Conservation (phyloP, 2,329 filamentous ascomycete species). For the Xylaria sp. region DNA sequence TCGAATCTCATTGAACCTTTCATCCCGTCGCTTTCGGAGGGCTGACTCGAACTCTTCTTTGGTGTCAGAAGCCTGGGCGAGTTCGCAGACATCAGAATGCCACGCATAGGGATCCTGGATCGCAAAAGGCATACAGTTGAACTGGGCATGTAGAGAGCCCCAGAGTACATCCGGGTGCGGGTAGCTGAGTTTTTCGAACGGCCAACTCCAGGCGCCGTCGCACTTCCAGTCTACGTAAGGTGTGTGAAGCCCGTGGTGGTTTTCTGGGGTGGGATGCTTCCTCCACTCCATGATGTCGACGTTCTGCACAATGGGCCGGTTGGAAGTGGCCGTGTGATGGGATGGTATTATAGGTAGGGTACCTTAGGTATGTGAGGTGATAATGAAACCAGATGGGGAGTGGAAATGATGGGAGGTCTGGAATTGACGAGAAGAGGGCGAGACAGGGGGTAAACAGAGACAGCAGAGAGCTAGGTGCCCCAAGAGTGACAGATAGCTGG, state of each 20-base stretch:
- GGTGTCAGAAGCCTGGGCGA: neutral
- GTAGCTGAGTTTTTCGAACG: slow-evolving; percentile 3
- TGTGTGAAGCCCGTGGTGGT: neutral
- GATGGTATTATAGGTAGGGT: neutral
- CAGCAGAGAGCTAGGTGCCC: too few relatives aligned
- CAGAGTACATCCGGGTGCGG: slow-evolving; percentile 5
- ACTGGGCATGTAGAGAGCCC: slow-evolving; percentile 15
- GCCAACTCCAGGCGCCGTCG: slow-evolving; percentile 8
- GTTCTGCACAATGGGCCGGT: neutral
- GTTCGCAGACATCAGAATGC: slow-evolving; percentile 19
- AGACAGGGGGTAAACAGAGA: neutral
- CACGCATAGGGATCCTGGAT: slow-evolving; percentile 21
- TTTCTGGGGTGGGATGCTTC: slow-evolving; percentile 4
- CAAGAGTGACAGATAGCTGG: too few relatives aligned
- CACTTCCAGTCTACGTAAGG: neutral
- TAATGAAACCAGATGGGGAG: neutral
- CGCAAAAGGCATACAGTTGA: slow-evolving; percentile 24
- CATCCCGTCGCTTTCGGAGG: slow-evolving; percentile 14
- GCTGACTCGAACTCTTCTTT: slow-evolving; percentile 19
- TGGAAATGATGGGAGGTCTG: neutral
- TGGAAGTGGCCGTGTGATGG: neutral
- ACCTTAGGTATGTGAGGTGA: too few relatives aligned
- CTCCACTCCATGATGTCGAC: neutral
- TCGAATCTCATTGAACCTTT: slow-evolving; percentile 22
- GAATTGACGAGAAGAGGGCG: neutral